Base-by-base conservation (phyloP, 495 filamentous ascomycete genomes). In the Lichenothelia convexa region DNA sequence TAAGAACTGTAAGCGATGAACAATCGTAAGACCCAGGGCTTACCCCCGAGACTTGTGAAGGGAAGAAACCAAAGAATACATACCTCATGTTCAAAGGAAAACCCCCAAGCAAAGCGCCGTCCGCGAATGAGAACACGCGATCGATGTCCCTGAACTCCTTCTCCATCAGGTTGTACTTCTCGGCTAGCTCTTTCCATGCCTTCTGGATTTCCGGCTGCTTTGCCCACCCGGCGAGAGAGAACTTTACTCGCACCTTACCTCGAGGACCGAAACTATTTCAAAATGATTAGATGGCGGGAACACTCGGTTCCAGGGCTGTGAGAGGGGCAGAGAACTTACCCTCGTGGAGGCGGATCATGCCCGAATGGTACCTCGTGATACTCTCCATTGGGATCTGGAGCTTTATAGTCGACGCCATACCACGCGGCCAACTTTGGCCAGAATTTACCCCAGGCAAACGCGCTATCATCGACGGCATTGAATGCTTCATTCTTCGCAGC, bases 351-450 rank as follows among this genome's bases (percentile, higher is more conserved):
- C 34, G 33, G 29, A 5, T 33, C 34, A 16, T 20, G 38, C 23
- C 8, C 20, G 17, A n/a, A 24, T 17, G 22, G 31, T 3, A 43
- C 38, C 20, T 42, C 45, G 20, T 15, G 22, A 34, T 53, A 48
- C 32, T 39, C 29, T 1, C 33, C 44, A 17, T 54, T 45, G 13
- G 43, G 22, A 36, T 45, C 40, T 16, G 56, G 50, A 2, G 42
- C 40, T 31, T 23, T 42, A 20, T 38, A 54, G 18, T 51, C 42
- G 7, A 61, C 44, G 2, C 56, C 50, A 49, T 61, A 67, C 55
- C 59, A 64, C 20, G 39, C 36, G 6, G 60, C 61, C 17, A 69
- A 42, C 39, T 50, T 48, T 7, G 58, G 58, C 62, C 63, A 69
- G 38, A 64, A 50, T 13, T 51, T 39, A 5, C 55, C 57, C 55